Conservation (phyloP, 2,329 filamentous ascomycete genomes). For the Arthrobotrys sinensis region DNA sequence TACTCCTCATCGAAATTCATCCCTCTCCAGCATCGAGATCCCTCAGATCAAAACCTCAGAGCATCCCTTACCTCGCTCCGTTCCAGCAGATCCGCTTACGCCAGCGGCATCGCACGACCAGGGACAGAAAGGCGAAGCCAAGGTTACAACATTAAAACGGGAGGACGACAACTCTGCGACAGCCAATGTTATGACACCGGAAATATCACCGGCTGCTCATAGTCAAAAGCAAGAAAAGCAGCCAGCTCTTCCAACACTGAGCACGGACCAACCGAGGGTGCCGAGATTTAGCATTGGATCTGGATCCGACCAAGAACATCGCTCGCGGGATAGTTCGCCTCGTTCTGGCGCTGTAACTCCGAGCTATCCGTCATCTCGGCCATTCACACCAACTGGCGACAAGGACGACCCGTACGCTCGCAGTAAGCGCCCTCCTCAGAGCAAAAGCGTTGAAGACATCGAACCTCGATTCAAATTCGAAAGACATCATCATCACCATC, state of each 20-base stretch:
- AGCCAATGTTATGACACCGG: conserved; percentile 76
- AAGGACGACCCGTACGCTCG: conserved; percentile 90
- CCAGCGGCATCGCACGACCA: conserved; percentile 60
- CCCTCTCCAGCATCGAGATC: conserved; percentile 51
- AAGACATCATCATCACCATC: conserved; percentile 73
- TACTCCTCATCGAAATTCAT: conserved; percentile 38
- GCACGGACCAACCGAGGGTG: conserved; percentile 61
- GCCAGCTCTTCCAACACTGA: conserved; percentile 46
- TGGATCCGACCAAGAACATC: conserved; percentile 73
- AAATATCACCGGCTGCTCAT: conserved; percentile 76
- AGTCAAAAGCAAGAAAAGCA: conserved; percentile 65
- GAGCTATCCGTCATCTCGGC: conserved; percentile 78
- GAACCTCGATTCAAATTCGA: conserved; percentile 90
- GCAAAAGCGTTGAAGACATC: conserved; percentile 75
- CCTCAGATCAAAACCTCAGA: conserved; percentile 55
- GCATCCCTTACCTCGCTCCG: conserved; percentile 52
- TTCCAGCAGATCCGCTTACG: conserved; percentile 59
- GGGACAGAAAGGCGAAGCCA: conserved; percentile 56
- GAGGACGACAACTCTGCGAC: conserved; percentile 63
- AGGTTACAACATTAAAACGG: conserved; percentile 20
- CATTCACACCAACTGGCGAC: conserved; percentile 84
- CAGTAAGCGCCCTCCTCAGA: conserved; percentile 79
- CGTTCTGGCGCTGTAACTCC: conserved; percentile 72
- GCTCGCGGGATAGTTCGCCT: conserved; percentile 75
- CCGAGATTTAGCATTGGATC: conserved; percentile 73